phyloP scores from a whole-genome alignment of 176 grass and related monocot genomes.

The Leersia perrieri region DNA sequence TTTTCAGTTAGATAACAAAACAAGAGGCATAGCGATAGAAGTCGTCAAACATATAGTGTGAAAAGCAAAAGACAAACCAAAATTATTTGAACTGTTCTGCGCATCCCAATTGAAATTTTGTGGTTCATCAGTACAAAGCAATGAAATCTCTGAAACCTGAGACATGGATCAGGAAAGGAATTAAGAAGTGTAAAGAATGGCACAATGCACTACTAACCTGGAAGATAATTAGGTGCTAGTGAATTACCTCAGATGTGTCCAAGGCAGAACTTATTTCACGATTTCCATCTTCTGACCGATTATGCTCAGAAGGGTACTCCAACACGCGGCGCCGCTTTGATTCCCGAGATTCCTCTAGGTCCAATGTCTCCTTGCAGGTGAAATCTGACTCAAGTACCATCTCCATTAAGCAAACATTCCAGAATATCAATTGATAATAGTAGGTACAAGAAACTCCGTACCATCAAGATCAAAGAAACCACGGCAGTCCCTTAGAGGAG shows the following conservation, averaged over 20 bases:
- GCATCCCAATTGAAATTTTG: constrained; percentile 27
- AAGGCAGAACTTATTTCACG: constrained; percentile 16
- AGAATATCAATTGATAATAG: neutral
- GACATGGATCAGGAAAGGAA: constrained; percentile 20
- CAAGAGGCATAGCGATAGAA: neutral
- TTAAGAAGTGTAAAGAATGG: constrained; percentile 12
- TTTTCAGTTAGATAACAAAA: constrained; percentile 32
- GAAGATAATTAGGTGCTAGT: neutral
- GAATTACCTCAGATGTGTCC: constrained; percentile 39
- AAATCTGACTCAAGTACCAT: constrained; percentile 36
- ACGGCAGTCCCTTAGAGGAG: constrained; percentile 46
- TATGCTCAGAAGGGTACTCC: constrained; percentile 49
- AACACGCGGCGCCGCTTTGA: constrained; percentile 33
- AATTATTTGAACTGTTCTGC: constrained; percentile 27
- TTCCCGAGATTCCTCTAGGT: constrained; percentile 43
- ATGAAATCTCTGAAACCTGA: constrained; percentile 37
- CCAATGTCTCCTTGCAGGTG: constrained; percentile 44
- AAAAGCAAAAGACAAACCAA: constrained; percentile 25
- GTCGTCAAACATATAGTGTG: neutral
- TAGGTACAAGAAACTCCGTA: constrained; percentile 10
- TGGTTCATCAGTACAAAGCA: constrained; percentile 48
- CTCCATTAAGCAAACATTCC: neutral
- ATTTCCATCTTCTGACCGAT: constrained; percentile 12
- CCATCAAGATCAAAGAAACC: constrained; percentile 39
- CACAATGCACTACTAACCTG: neutral